Conservation (phyloP, 257 asterid species). For the Echites panduratus region DNA sequence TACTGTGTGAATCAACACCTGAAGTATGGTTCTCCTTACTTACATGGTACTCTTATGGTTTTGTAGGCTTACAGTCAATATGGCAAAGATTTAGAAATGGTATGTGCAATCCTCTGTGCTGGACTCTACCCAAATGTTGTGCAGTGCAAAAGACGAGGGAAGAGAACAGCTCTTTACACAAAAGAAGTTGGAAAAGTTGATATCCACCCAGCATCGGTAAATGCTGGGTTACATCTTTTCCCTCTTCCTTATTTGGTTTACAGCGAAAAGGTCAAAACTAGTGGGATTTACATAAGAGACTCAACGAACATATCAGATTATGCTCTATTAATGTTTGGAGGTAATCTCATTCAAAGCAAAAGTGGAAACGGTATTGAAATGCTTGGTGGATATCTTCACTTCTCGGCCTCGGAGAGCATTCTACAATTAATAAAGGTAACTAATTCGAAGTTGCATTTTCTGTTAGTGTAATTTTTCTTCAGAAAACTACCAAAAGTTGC, state of each 20-base stretch:
- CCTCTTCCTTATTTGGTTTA: conserved; percentile 92
- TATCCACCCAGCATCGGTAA: conserved; percentile 89
- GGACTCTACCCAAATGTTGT: conserved; percentile 96
- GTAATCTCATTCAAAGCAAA: conserved; percentile 71
- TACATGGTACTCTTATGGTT: background rate
- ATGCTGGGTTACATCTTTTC: conserved; percentile 67
- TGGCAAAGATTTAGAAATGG: conserved; percentile 87
- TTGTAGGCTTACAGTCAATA: conserved; percentile 70
- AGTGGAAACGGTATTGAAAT: conserved; percentile 82
- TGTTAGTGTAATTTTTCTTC: background rate
- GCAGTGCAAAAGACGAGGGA: conserved; percentile 94
- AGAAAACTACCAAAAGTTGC: background rate
- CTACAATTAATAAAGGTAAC: conserved; percentile 73
- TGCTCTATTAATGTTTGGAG: conserved; percentile 92
- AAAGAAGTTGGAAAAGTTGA: conserved; percentile 89
- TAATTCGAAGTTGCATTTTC: background rate
- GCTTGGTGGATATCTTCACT: conserved; percentile 96
- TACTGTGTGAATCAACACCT: background rate
- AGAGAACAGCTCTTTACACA: conserved; percentile 69
- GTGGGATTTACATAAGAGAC: conserved; percentile 68
- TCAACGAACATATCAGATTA: conserved; percentile 91
- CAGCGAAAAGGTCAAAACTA: conserved; percentile 84
- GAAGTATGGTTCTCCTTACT: background rate
- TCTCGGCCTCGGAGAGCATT: conserved; percentile 74
- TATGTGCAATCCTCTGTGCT: conserved; percentile 88